phyloP scores from a whole-genome alignment of 2,329 filamentous ascomycete genomes.

The Clathrospora elynae region DNA sequence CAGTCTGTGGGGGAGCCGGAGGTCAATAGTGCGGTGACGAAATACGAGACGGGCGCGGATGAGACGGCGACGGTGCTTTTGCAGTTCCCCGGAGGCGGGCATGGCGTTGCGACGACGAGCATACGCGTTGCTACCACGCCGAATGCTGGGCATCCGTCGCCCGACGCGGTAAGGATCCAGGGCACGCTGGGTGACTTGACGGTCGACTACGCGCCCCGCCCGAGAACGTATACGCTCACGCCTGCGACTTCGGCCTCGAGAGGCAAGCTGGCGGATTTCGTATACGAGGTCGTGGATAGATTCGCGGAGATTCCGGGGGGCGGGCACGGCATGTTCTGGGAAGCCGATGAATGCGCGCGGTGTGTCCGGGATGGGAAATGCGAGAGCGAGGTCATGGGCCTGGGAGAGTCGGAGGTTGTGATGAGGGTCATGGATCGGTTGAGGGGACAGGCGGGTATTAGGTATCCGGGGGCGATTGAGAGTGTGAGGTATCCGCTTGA shows the following conservation, averaged over 20 bases:
- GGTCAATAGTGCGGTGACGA: slow-evolving; percentile 68
- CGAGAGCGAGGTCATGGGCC: slow-evolving; percentile 65
- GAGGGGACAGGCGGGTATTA: slow-evolving; percentile 63
- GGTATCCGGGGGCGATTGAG: slow-evolving; percentile 69
- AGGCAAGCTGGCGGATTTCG: slow-evolving; percentile 10
- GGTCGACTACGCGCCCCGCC: slow-evolving; percentile 70
- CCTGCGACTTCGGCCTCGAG: slow-evolving; percentile 46
- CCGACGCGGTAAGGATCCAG: slow-evolving; percentile 73
- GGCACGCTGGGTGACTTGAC: slow-evolving; percentile 81
- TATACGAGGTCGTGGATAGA: slow-evolving; percentile 15
- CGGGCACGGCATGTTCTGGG: slow-evolving; percentile 87
- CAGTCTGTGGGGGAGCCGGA: slow-evolving; percentile 64
- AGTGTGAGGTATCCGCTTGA: slow-evolving; percentile 40
- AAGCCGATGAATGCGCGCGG: slow-evolving; percentile 79
- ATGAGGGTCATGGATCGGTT: slow-evolving; percentile 80
- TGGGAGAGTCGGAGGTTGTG: slow-evolving; percentile 79
- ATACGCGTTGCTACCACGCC: slow-evolving; percentile 57
- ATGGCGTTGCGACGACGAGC: slow-evolving; percentile 67
- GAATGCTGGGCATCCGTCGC: slow-evolving; percentile 59
- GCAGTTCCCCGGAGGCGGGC: slow-evolving; percentile 69
- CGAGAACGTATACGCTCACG: slow-evolving; percentile 67
- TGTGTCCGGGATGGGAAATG: slow-evolving; percentile 71
- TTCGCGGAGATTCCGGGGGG: slow-evolving; percentile 52
- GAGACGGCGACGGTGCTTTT: slow-evolving; percentile 76
- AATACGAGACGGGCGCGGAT: slow-evolving; percentile 74